Conservation (phyloP, 805 yeast species). For the Zygoascus biomembranicola region DNA sequence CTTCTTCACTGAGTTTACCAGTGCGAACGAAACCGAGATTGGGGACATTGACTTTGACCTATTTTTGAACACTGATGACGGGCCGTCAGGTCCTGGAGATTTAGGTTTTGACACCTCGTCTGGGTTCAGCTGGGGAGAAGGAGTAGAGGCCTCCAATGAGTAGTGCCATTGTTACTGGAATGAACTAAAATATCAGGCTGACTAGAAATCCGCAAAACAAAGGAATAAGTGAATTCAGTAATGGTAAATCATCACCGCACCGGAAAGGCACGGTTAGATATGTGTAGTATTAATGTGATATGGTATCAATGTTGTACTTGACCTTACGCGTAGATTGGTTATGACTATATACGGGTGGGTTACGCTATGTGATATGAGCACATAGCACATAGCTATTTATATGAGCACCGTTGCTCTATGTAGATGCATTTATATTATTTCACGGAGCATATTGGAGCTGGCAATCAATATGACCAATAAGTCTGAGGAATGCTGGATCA, state of each 20-base stretch:
- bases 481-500: no score
- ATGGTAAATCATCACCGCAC: no score
- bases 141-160: slow-evolving; percentile 11
- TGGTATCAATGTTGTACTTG: background rate
- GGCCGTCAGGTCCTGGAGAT: background rate
- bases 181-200: no score
- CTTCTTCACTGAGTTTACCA: slow-evolving; percentile 24
- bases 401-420: no score
- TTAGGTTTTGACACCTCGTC: slow-evolving; percentile 9
- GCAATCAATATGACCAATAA: no score
- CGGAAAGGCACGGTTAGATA: background rate
- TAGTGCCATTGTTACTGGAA: background rate
- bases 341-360: background rate
- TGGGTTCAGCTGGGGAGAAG: slow-evolving; percentile 12
- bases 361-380: no score
- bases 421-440: no score
- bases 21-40: slow-evolving; percentile 24
- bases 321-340: background rate
- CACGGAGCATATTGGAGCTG: no score
- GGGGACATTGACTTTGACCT: slow-evolving; percentile 34
- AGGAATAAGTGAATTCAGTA: no score
- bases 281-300: background rate
- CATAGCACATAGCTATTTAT: no score
- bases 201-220: no score
- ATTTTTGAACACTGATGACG: slow-evolving; percentile 34